phyloP scores from a whole-genome alignment of 164 flowering plant genomes.

The Stephania cephalantha region DNA sequence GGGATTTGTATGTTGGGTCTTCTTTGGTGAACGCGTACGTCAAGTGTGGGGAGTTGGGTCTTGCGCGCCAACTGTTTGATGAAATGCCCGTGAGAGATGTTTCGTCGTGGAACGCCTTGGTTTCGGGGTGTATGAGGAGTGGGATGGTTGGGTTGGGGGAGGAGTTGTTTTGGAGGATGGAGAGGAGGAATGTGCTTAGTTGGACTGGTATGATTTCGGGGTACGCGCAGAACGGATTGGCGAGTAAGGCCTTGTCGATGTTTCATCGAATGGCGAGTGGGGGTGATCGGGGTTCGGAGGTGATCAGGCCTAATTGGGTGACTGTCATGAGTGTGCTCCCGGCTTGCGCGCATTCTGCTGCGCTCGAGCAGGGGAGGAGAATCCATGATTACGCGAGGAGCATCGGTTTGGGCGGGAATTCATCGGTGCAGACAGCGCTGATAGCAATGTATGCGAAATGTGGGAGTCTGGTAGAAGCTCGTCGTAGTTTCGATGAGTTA shows the following conservation, averaged over 20 bases:
- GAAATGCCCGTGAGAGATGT: slow-evolving; percentile 11
- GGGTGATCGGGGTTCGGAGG: background rate
- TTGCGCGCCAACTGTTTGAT: slow-evolving; percentile 7
- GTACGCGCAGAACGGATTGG: slow-evolving; percentile 7
- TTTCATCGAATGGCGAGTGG: slow-evolving; percentile 2
- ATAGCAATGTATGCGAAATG: slow-evolving; percentile 9
- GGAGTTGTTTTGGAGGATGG: slow-evolving; percentile 4
- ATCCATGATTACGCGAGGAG: slow-evolving; percentile 4
- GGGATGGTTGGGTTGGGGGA: slow-evolving; percentile 7
- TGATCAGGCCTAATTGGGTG: slow-evolving; percentile 7
- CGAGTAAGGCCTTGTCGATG: background rate
- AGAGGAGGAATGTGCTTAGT: slow-evolving; percentile 1
- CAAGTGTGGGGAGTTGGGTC: slow-evolving; percentile 1
- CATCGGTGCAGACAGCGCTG: slow-evolving; percentile 6
- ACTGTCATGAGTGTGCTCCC: slow-evolving; percentile 10
- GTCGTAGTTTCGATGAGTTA: background rate
- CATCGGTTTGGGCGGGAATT: slow-evolving; percentile 7
- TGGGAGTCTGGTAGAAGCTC: slow-evolving; percentile 5
- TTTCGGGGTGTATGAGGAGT: slow-evolving; percentile 13
- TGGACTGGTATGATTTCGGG: slow-evolving; percentile 12
- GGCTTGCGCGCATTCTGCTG: slow-evolving; percentile 8
- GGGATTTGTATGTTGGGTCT: slow-evolving; percentile 10
- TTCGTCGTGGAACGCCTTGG: slow-evolving; percentile 12
- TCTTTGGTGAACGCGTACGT: slow-evolving; percentile 8
- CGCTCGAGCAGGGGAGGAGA: slow-evolving; percentile 4